Evolutionary conservation across 306 rosid species (phyloP), one percentile per base, ranked within the genome.

Genomic region (Glycine latifolia): DNA sequence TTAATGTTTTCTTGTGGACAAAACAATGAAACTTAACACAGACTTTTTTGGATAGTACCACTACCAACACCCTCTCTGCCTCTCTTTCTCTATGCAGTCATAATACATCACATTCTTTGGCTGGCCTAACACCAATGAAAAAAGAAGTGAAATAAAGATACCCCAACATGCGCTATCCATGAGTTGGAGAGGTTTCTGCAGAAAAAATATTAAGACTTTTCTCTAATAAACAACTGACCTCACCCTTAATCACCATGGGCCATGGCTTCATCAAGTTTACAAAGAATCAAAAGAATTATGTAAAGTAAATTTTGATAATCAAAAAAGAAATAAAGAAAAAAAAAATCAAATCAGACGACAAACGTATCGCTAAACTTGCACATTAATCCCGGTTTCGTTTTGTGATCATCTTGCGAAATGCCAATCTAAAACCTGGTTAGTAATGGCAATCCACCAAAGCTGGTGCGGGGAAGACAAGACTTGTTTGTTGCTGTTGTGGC

Each of bases 361-460:
- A 71, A 77, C 26, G 54, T 71, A 61, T 58, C 47, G 75, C 73
- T 37, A 80, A 74, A 80, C 85, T 81, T 86, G 67, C 81, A 82
- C 83, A 63, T 52, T 69, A 76, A 88, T 60, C 20, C 31, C 31
- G 31, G 31, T 26, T 26, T 26, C 2, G 4, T 58, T 72, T 67
- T 2, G 10, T 5, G 72, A 78, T 78, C 86, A 87, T 66, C 62
- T 10, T 78, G 71, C 46, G 39, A 54, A 70, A 67, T 44, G 16
- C 11, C 71, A 70, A 65, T 80, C 48, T 47, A 76, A 76, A 81
- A 65, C 84, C 78, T 69, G 9, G 10, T 88, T 76, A 95, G 95
- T 90, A 89, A 80, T 93, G 99, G 81, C 99, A 95, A 90, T 95
- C 99, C 90, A 95, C 99, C 98, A 93, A 86, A 88, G 97, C 84